These are phyloP conservation scores for Trichoderma sp. DNA, from an alignment of 2,329 filamentous ascomycete species.

Conservation along the genomic window DNA sequence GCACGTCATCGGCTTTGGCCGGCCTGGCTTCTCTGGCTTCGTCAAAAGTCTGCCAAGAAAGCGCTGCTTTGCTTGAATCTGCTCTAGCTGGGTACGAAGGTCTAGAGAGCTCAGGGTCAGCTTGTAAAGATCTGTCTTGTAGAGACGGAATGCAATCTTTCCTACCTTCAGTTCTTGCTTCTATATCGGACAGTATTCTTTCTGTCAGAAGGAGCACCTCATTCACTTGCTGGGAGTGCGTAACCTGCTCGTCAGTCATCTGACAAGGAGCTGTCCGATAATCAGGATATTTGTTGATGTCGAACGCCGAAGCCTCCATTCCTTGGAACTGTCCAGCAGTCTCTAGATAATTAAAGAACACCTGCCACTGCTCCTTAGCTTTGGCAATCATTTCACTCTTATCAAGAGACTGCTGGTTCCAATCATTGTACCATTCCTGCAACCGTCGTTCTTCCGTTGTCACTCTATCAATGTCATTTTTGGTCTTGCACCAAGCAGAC, in stretches of 20 bases:
- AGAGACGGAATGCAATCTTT: no score
- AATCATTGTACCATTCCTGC: constrained; percentile 38
- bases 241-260: constrained; percentile 41
- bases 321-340: constrained; percentile 42
- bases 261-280: constrained; percentile 46
- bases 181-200: constrained; percentile 42
- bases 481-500: constrained; percentile 41
- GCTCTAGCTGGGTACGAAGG: constrained; percentile 39
- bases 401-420: constrained; percentile 35
- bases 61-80: constrained; percentile 42
- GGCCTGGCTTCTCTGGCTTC: constrained; percentile 43
- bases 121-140: not conserved
- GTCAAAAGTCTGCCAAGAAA: constrained; percentile 48
- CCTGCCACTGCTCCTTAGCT: constrained; percentile 40
- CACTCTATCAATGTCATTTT: constrained; percentile 36
- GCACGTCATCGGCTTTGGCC: constrained; percentile 46
- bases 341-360: constrained; percentile 44
- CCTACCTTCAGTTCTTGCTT: constrained; percentile 44
- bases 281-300: constrained; percentile 45
- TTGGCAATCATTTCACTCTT: constrained; percentile 41
- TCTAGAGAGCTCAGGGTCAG: constrained; percentile 36
- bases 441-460: constrained; percentile 35
- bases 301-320: constrained; percentile 46
- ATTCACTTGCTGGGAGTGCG: constrained; percentile 39
- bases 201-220: constrained; percentile 42